Evolutionary conservation across 2,329 filamentous ascomycete species (phyloP), one percentile per base, ranked within the genome.

Genomic region (Xylariaceae sp.): DNA sequence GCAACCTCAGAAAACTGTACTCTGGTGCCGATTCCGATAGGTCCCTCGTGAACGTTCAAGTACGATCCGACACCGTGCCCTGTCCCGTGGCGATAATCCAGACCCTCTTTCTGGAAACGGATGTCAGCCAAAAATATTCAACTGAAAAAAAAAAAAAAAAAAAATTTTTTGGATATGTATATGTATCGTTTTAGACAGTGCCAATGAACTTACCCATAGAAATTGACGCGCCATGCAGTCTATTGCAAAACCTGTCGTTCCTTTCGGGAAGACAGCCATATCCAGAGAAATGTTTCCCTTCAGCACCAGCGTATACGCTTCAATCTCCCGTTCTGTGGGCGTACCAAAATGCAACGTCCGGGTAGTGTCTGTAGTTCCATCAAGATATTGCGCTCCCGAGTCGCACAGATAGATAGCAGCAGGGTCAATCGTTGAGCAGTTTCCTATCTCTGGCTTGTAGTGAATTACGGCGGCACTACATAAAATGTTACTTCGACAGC

Each of bases 61-160:
- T 88, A 99, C 1, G 92, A 96, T 23, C 94, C 94, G 29, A 99
- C 89, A 36, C 94, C 94, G 70, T 99, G 94, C 8, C 94, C 94
- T 4, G 94, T 99, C 51, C 94, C 94, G 70, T 99, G 94, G 30
- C 94, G 85, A 73, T 97, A 99, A 70, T 99, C 94, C 10, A 99
- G 79, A 0, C 94, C 94, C 67, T 93, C 82, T 67, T 79, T 77
- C 81, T 83, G 54, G 2, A 23, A 23, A 15, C 29, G 7, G 29
- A 20, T 40, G 39, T 45, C 5, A 54, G 39, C 11, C 29, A 50
- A 8, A 6, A 2, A 13, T 8, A n/a, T 33, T 23, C 10, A 21
- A 8, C n/a, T n/a, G n/a, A n/a, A n/a, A n/a, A n/a, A n/a, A n/a
- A n/a, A n/a, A n/a, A n/a, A n/a, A n/a, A n/a, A n/a, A n/a, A n/a